Evolutionary conservation across 2,329 filamentous ascomycete species (phyloP).

Genomic region (Colletotrichum lini): DNA sequence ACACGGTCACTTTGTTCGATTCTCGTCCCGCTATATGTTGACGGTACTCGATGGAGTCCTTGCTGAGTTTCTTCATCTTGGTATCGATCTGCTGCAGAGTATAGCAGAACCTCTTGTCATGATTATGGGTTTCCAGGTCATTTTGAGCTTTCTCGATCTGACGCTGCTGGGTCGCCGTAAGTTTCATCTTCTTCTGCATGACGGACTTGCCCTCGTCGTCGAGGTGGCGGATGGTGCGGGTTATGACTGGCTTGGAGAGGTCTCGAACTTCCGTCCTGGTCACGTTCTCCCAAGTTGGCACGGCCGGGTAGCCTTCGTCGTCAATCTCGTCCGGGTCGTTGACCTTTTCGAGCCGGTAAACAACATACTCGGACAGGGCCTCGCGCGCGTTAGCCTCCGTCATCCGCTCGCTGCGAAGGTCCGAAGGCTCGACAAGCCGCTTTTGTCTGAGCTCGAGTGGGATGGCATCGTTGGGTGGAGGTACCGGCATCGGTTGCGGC

Average conservation of each 20-base stretch:
- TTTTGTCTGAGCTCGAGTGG: slow-evolving; percentile 42
- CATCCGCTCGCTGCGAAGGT: slow-evolving; percentile 55
- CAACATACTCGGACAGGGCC: slow-evolving; percentile 56
- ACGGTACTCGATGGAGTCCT: slow-evolving; percentile 38
- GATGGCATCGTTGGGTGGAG: slow-evolving; percentile 25
- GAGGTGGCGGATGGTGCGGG: slow-evolving; percentile 55
- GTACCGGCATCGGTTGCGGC: slow-evolving; percentile 19
- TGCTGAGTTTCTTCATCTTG: slow-evolving; percentile 50
- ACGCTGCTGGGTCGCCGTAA: slow-evolving; percentile 54
- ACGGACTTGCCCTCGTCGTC: slow-evolving; percentile 51
- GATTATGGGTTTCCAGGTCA: slow-evolving; percentile 52
- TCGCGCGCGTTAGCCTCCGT: slow-evolving; percentile 57
- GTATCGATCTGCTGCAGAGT: slow-evolving; percentile 62
- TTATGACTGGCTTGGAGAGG: slow-evolving; percentile 56
- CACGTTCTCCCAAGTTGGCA: slow-evolving; percentile 59
- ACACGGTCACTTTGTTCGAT: slow-evolving; percentile 25
- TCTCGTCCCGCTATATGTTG: slow-evolving; percentile 30
- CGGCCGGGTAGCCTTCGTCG: slow-evolving; percentile 51
- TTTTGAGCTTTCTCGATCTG: slow-evolving; percentile 59
- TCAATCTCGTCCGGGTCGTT: slow-evolving; percentile 52
- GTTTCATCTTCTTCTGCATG: slow-evolving; percentile 55
- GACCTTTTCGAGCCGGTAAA: slow-evolving; percentile 60
- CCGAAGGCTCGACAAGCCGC: slow-evolving; percentile 47
- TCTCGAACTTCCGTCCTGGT: slow-evolving; percentile 51
- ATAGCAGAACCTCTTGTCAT: slow-evolving; percentile 57